Evolutionary conservation across 1,284 basidiomycete species (phyloP).

Genomic region (Leccinum variabile): DNA sequence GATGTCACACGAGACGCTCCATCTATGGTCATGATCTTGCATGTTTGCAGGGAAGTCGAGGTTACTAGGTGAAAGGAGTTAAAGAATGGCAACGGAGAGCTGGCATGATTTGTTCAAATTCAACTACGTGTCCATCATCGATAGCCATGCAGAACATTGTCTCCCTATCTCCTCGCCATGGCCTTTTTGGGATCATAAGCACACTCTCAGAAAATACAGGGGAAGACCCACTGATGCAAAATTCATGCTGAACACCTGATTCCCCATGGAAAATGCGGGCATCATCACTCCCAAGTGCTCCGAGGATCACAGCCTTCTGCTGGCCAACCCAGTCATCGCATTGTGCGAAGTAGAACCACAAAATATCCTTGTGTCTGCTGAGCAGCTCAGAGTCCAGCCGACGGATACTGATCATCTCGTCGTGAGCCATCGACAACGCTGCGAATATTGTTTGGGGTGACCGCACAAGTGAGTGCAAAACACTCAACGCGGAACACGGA

Average conservation of each 20-base stretch:
- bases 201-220: background rate
- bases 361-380: conserved; percentile 36
- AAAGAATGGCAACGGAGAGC: no score
- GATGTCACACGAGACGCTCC: no score
- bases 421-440: conserved; percentile 55
- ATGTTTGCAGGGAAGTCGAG: no score
- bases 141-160: conserved; percentile 49
- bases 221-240: conserved; percentile 56
- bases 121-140: background rate
- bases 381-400: conserved; percentile 48
- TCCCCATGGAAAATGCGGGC: conserved; percentile 43
- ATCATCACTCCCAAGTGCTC: conserved; percentile 37
- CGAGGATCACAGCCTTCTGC: conserved; percentile 44
- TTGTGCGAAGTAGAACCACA: conserved; percentile 57
- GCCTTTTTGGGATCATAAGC: conserved; percentile 37
- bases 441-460: conserved; percentile 49
- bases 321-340: conserved; percentile 61
- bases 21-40: no score
- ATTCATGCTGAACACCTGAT: conserved; percentile 56
- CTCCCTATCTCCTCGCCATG: conserved; percentile 50
- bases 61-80: no score
- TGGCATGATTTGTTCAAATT: no score
- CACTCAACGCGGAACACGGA: conserved; percentile 47
- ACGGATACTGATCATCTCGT: conserved; percentile 59
- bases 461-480: conserved; percentile 47